A percentile compares a stretch with the other conserved stretches of the same genome.
Evolutionary conservation across 306 rosid species (phyloP).

Genomic region (Acacia confusa): DNA sequence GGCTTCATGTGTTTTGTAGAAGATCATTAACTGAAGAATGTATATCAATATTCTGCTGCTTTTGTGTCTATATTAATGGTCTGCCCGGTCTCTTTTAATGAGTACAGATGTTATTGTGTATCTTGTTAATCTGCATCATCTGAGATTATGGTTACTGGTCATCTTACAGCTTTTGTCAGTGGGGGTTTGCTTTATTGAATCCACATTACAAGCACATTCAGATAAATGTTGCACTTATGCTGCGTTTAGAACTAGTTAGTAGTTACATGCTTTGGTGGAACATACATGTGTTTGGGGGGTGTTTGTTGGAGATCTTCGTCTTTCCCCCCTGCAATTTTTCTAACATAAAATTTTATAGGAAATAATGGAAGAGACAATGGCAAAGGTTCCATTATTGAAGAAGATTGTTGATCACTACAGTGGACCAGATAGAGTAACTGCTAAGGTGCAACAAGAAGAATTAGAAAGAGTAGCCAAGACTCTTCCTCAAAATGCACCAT

Average conservation of each 20-base stretch:
- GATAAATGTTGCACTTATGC: not conserved
- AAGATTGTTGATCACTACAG: slow-evolving; percentile 85
- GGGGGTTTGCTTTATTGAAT: slow-evolving; percentile 9
- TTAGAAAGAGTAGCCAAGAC: slow-evolving; percentile 86
- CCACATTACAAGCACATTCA: slow-evolving; percentile 23
- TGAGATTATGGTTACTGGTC: slow-evolving; percentile 5
- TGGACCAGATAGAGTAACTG: slow-evolving; percentile 89
- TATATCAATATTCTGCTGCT: not conserved
- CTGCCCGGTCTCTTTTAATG: not conserved
- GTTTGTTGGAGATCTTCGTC: not conserved
- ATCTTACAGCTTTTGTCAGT: slow-evolving; percentile 21
- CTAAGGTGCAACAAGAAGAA: slow-evolving; percentile 75
- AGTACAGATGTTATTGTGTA: not conserved
- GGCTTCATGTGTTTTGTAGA: not conserved
- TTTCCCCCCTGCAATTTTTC: slow-evolving; percentile 20
- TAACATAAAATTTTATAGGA: slow-evolving; percentile 52
- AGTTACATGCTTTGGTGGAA: slow-evolving; percentile 3
- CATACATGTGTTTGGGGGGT: not conserved
- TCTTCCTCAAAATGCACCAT: slow-evolving; percentile 67
- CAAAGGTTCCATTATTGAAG: slow-evolving; percentile 73
- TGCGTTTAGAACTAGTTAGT: not conserved
- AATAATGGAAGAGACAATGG: slow-evolving; percentile 77
- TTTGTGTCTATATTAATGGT: not conserved
- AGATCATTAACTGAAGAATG: not conserved
- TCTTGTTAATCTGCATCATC: not conserved